These are phyloP conservation scores for Candida nitratophila DNA, from an alignment of 805 yeast genomes.

Conservation along the genomic window DNA sequence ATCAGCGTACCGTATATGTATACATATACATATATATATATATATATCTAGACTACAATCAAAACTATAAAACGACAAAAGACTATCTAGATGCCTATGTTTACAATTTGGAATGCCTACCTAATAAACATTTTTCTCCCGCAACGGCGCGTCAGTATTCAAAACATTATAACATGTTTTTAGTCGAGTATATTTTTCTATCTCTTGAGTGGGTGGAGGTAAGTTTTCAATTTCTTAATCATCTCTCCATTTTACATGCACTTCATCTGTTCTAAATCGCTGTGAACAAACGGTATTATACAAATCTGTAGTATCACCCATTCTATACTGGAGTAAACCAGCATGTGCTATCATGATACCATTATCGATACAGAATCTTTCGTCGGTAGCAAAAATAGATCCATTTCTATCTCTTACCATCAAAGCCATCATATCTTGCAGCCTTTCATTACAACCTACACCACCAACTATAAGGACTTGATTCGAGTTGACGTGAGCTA, in stretches of 20 bases:
- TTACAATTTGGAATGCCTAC: too few species aligned
- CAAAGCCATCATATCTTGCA: conserved; percentile 93
- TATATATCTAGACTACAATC: too few species aligned
- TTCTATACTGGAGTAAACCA: conserved; percentile 77
- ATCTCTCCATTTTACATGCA: conserved; percentile 83
- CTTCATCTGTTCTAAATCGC: conserved; percentile 92
- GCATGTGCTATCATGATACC: conserved; percentile 99
- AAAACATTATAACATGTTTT: too few species aligned
- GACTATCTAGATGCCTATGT: too few species aligned
- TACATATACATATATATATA: too few species aligned
- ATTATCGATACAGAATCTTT: conserved; percentile 93
- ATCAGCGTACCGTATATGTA: too few species aligned
- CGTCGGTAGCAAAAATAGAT: conserved; percentile 90
- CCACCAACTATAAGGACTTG: conserved; percentile 97
- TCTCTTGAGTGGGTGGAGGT: too few species aligned
- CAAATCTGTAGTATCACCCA: conserved; percentile 60
- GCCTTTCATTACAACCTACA: conserved; percentile 89
- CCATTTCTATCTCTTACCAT: conserved; percentile 92
- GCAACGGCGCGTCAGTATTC: too few species aligned
- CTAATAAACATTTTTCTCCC: too few species aligned
- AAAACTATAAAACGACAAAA: too few species aligned
- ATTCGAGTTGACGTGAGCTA: conserved; percentile 90
- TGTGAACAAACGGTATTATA: conserved; percentile 83
- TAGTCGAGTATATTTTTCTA: too few species aligned
- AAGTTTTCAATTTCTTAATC: too few species aligned